These are phyloP conservation scores for Debaryomyces udenii DNA, from an alignment of 1,139 yeast species.

Conservation along the genomic window DNA sequence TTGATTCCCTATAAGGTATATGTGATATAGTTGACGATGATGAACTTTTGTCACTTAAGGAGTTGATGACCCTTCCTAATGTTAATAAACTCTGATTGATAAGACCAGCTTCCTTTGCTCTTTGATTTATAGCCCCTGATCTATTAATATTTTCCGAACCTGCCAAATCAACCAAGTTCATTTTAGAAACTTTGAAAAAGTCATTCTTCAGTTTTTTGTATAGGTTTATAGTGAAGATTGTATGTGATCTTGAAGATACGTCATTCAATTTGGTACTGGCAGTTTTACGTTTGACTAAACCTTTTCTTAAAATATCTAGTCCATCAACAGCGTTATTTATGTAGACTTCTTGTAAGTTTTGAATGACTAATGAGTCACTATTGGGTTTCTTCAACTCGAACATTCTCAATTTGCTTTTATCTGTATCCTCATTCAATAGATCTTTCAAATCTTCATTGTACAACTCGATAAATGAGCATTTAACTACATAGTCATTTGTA, in stretches of 20 bases:
- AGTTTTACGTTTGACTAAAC: slow-evolving; percentile 60
- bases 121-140: slow-evolving; percentile 76
- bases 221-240: slow-evolving; percentile 66
- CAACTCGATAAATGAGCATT: slow-evolving; percentile 72
- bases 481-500: slow-evolving; percentile 56
- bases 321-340: slow-evolving; percentile 60
- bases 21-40: slow-evolving; percentile 34
- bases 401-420: slow-evolving; percentile 48
- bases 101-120: slow-evolving; percentile 88
- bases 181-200: slow-evolving; percentile 55
- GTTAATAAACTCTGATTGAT: slow-evolving; percentile 84
- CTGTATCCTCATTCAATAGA: slow-evolving; percentile 49
- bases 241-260: slow-evolving; percentile 71
- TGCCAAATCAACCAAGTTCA: slow-evolving; percentile 85
- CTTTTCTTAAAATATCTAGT: slow-evolving; percentile 52
- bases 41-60: slow-evolving; percentile 42
- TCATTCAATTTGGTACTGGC: slow-evolving; percentile 74
- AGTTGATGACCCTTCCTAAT: slow-evolving; percentile 81
- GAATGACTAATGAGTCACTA: slow-evolving; percentile 37
- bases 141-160: slow-evolving; percentile 82
- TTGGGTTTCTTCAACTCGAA: slow-evolving; percentile 43
- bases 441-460: slow-evolving; percentile 76
- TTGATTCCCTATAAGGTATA: slow-evolving; percentile 86
- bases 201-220: slow-evolving; percentile 50
- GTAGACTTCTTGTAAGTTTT: slow-evolving; percentile 58